A percentile compares a stretch with the other conserved stretches of the same genome.
phyloP scores from a whole-genome alignment of 306 rosid genomes.

The Trifolium subterraneum region DNA sequence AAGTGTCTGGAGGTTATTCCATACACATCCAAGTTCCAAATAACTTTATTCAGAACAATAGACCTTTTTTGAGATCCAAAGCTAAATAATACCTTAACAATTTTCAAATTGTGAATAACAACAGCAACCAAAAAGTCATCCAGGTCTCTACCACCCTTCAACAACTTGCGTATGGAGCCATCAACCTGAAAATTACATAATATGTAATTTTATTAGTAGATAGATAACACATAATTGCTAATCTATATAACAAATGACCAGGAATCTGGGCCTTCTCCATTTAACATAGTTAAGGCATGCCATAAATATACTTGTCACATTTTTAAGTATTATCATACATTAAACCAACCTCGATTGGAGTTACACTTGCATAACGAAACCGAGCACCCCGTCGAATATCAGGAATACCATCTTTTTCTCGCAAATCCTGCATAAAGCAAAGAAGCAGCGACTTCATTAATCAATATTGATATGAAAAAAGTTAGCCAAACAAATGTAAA shows the following conservation, averaged over 20 bases:
- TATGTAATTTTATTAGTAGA: constrained; percentile 25
- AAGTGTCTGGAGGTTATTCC: not conserved
- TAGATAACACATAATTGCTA: constrained; percentile 14
- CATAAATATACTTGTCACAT: constrained; percentile 17
- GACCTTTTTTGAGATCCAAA: constrained; percentile 37
- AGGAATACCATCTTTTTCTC: constrained; percentile 84
- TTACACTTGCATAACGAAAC: constrained; percentile 75
- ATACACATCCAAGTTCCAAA: not conserved
- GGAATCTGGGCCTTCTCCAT: constrained; percentile 29
- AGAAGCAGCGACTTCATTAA: constrained; percentile 33
- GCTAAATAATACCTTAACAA: constrained; percentile 70
- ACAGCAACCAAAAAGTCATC: constrained; percentile 75
- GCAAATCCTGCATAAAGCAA: constrained; percentile 62
- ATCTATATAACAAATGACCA: constrained; percentile 15
- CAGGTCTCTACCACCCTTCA: constrained; percentile 74
- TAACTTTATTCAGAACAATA: constrained; percentile 38
- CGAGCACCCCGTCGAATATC: constrained; percentile 89
- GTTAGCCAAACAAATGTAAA: constrained; percentile 31
- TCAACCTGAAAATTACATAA: constrained; percentile 58
- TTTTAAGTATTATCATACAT: constrained; percentile 29
- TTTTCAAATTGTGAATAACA: constrained; percentile 80
- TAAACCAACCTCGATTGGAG: constrained; percentile 78
- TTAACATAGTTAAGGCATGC: constrained; percentile 18
- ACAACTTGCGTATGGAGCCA: constrained; percentile 60
- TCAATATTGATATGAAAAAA: constrained; percentile 33